Conservation (phyloP, 2,329 filamentous ascomycete species). For the Aspergillus ibericus region DNA sequence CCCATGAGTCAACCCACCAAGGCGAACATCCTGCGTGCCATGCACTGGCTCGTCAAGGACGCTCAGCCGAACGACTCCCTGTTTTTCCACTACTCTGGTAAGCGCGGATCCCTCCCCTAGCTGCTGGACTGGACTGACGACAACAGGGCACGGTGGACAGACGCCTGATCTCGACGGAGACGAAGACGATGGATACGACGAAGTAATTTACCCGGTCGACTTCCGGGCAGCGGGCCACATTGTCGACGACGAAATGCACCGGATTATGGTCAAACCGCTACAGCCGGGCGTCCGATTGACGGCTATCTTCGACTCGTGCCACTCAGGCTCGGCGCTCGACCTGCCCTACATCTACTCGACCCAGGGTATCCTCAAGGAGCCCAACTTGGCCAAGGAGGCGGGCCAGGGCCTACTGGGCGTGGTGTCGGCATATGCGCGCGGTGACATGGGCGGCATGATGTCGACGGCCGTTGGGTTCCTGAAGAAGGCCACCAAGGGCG, state of each 20-base stretch:
- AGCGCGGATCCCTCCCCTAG: conserved; percentile 25
- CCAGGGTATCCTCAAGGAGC: conserved; percentile 67
- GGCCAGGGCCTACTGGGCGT: conserved; percentile 65
- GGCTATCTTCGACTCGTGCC: conserved; percentile 68
- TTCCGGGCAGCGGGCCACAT: conserved; percentile 70
- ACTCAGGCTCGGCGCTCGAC: conserved; percentile 66
- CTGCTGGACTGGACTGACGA: neutral
- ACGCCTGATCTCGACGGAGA: conserved; percentile 72
- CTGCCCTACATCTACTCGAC: conserved; percentile 68
- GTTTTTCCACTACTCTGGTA: conserved; percentile 96
- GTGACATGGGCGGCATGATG: conserved; percentile 80
- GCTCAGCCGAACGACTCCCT: conserved; percentile 88
- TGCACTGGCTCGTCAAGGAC: conserved; percentile 98
- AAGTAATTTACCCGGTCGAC: conserved; percentile 77
- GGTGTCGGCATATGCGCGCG: conserved; percentile 75
- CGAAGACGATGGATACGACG: conserved; percentile 75
- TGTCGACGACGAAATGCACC: conserved; percentile 76
- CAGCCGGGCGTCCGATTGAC: conserved; percentile 76
- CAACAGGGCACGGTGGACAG: conserved; percentile 70
- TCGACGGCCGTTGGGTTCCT: conserved; percentile 78
- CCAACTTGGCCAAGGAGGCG: conserved; percentile 67
- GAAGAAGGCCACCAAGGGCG: conserved; percentile 81
- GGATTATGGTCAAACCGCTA: conserved; percentile 73
- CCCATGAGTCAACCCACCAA: conserved; percentile 97
- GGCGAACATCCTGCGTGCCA: conserved; percentile 88